phyloP scores from a whole-genome alignment of 345 rosid genomes.

The Geranium brycei region DNA sequence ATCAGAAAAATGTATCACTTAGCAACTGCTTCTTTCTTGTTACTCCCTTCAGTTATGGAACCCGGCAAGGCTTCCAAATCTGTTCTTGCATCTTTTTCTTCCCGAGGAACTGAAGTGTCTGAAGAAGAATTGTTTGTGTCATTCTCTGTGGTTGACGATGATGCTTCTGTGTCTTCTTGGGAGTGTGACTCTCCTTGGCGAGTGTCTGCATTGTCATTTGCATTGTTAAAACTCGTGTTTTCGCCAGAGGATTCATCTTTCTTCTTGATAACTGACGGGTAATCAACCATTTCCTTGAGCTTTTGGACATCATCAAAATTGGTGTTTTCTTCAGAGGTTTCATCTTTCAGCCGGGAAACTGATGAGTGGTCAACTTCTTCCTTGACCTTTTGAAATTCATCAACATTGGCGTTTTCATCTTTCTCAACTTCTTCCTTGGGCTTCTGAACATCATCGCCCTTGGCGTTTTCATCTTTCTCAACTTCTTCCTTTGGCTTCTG shows the following conservation, averaged over 20 bases:
- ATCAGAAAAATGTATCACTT: conserved; percentile 22
- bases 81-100: conserved; percentile 34
- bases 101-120: conserved; percentile 27
- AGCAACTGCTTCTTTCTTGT: conserved; percentile 30
- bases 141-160: conserved; percentile 5
- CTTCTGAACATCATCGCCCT: too few species aligned
- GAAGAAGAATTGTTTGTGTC: conserved; percentile 1
- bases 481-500: too few species aligned
- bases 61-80: conserved; percentile 43
- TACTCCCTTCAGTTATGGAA: conserved; percentile 19
- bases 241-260: conserved; percentile 9
- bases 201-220: conserved; percentile 14
- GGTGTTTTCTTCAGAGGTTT: not conserved
- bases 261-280: conserved; percentile 9
- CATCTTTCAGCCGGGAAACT: too few species aligned
- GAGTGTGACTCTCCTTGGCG: conserved; percentile 11
- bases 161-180: conserved; percentile 4
- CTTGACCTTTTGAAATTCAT: too few species aligned
- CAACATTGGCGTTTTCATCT: too few species aligned
- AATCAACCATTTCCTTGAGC: conserved; percentile 5
- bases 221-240: conserved; percentile 15
- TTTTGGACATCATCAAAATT: conserved; percentile 1
- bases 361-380: too few species aligned
- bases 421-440: too few species aligned
- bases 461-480: too few species aligned